These are phyloP conservation scores for Mucor mucedo DNA, from an alignment of 371 early-diverging fungal genomes.

Conservation along the genomic window DNA sequence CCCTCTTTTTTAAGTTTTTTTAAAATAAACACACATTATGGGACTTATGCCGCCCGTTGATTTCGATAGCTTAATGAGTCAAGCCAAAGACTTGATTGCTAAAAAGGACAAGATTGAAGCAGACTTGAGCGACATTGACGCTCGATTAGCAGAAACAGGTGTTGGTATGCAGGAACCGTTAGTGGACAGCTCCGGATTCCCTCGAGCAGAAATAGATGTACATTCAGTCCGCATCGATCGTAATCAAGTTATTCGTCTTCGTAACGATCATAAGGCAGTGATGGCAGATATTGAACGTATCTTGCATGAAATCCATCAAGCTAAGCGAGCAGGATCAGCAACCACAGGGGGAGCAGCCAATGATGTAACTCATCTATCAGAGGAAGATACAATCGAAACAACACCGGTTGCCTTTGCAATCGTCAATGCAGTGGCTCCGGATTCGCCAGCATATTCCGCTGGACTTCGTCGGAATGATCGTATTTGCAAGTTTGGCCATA, in stretches of 20 bases:
- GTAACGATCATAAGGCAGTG: conserved; percentile 73
- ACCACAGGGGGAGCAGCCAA: conserved; percentile 9
- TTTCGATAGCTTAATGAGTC: conserved; percentile 13
- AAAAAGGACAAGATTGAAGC: conserved; percentile 67
- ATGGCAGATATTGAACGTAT: conserved; percentile 76
- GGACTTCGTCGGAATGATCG: conserved; percentile 68
- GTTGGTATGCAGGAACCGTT: conserved; percentile 77
- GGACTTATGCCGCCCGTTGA: conserved; percentile 21
- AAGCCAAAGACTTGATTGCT: conserved; percentile 63
- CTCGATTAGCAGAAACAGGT: conserved; percentile 61
- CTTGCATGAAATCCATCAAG: conserved; percentile 69
- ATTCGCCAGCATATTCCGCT: conserved; percentile 78
- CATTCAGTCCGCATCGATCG: conserved; percentile 65
- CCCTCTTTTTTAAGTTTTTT: background rate
- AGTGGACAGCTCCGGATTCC: conserved; percentile 82
- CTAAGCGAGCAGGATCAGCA: conserved; percentile 19
- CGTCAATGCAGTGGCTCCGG: conserved; percentile 82
- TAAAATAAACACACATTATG: conserved; percentile 9
- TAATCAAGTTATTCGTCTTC: conserved; percentile 62
- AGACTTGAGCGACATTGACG: conserved; percentile 60
- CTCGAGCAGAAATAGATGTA: conserved; percentile 87
- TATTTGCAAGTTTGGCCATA: conserved; percentile 66
- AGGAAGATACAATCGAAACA: conserved; percentile 5
- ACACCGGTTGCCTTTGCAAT: conserved; percentile 67
- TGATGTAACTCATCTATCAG: background rate